Base-by-base conservation (phyloP, 192 early-diverging fungal species). In the Coemansia pectinata region DNA sequence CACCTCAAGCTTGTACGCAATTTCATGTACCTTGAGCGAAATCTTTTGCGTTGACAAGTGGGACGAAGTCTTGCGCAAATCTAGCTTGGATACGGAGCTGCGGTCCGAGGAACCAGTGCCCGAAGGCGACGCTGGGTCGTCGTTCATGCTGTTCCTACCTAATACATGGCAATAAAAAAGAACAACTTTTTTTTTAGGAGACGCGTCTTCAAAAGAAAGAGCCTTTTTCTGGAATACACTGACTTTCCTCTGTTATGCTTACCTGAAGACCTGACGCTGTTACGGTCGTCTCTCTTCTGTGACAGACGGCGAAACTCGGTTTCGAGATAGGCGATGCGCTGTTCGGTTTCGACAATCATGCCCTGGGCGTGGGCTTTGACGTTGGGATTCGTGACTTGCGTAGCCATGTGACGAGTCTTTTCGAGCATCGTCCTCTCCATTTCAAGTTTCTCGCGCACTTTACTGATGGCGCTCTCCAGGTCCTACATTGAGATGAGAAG, bases 1-100 rank as follows among this genome's bases (percentile, higher is more conserved):
- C 21, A 98, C 91, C 61, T 96, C 93, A 15, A 98, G 88, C 81
- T 98, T 97, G 72, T 88, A 91, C 39, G 90, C 89, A 34, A 96
- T 86, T 78, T 97, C 94, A 39, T 89, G 87, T 21, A 98, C 85
- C 78, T 95, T 95, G 73, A 91, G 80, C 40, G 90, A 90, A 42
- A 92, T 87, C 79, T 91, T 90, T 48, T 89, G 86, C n/a, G 76
- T 86, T 6, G 88, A 89, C 74, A 90, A 77, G 14, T 87, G 84
- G 15, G 89, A 87, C n/a, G 87, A 85, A 5, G 88, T 85, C 73
- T 90, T 92, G 39, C 90, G 81, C 68, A 91, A 73, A 69, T 92
- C 92, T 79, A 85, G 70, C 64, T 78, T 77, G 63, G 80, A 86
- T 66, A 64, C 60, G 38, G 76, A 76, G 65, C 61, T 62, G 36